Evolutionary conservation across 164 flowering plant species (phyloP).

Genomic region (Stephania japonica): DNA sequence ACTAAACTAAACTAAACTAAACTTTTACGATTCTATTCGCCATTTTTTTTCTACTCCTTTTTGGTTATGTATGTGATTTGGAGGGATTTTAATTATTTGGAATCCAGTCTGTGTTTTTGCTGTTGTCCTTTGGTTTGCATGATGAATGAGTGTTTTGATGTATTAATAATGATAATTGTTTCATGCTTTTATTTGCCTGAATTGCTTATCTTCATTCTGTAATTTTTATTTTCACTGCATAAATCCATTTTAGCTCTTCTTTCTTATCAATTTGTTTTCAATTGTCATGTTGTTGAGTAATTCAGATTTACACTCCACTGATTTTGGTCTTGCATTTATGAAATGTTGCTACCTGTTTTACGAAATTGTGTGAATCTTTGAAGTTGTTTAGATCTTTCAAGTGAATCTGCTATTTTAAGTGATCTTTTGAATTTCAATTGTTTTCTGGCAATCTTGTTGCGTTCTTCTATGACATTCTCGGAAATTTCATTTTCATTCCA

Average conservation of each 20-base stretch:
- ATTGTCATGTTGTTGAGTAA: no score
- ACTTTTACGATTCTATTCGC: no score
- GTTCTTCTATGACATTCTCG: not conserved
- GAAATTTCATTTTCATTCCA: not conserved
- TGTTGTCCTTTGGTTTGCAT: no score
- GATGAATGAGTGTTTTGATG: no score
- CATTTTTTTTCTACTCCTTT: no score
- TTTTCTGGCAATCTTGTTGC: not conserved
- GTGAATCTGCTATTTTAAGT: not conserved
- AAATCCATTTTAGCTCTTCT: not conserved
- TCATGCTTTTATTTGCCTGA: not conserved
- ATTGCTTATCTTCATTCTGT: not conserved
- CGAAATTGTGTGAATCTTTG: not conserved
- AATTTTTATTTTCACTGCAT: not conserved
- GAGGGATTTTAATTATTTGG: no score
- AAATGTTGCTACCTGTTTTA: not conserved
- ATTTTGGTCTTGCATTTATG: not conserved
- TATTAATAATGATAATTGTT: not conserved
- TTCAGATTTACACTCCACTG: not conserved
- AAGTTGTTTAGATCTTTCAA: no score
- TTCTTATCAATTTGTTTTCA: not conserved
- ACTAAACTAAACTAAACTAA: no score
- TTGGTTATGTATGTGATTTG: no score
- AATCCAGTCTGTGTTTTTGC: no score
- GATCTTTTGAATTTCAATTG: not conserved